Evolutionary conservation across 2,329 filamentous ascomycete genomes (phyloP), one percentile per base, ranked within the genome.

Genomic region (Colletotrichum nymphaeae): DNA sequence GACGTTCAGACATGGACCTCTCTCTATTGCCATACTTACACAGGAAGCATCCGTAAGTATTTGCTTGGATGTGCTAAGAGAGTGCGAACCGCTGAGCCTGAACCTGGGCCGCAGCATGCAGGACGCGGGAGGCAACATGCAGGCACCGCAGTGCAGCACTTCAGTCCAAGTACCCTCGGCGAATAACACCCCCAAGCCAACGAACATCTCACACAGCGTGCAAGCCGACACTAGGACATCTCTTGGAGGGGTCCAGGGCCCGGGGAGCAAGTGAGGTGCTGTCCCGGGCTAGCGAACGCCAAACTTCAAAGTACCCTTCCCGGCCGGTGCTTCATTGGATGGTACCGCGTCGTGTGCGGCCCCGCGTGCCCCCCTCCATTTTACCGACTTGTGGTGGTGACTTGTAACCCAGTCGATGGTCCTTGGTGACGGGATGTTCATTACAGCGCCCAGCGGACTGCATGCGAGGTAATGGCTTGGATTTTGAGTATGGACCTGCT

Each of bases 401-500:
- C 59, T 19, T 46, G 28, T 60, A n/a, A n/a, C 53, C 55, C 63
- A 71, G 63, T 62, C 63, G 16, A 30, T 57, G 28, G 22, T n/a
- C 37, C 37, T 22, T 11, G 16, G 28, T 28, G 37, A 62, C 26
- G 30, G 4, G 24, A 26, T 62, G 58, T 49, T 49, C 42, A 49
- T 49, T 22, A 49, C 42, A 49, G 42, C 19, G 1, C 8, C 7
- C 8, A 49, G 8, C 19, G 19, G 42, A 11, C 42, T 22, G 7
- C 42, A 49, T 49, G 42, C 42, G 19, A 11, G 42, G 42, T n/a
- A 19, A 46, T 46, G 42, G 19, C 19, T 46, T 46, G 30, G 30
- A 8, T 32, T 19, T 22, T n/a, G 42, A 49, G 42, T 7, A 11
- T 11, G 19, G 8, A 22, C 16, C 8, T 11, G 1, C 4, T 8